phyloP scores from a whole-genome alignment of 192 early-diverging fungal genomes.

The Diversispora epigaea region DNA sequence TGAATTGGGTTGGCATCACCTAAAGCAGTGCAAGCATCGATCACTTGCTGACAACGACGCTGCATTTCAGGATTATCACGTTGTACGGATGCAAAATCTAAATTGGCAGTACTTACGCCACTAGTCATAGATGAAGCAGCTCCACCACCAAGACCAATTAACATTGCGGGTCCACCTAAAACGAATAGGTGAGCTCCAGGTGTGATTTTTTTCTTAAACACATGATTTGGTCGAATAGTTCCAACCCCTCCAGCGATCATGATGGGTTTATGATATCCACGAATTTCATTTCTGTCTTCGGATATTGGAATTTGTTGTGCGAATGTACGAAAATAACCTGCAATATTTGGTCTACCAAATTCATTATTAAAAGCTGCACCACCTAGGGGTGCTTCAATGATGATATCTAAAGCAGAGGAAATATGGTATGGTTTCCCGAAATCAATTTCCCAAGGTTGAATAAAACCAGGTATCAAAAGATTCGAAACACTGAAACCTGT shows the following conservation, averaged over 20 bases:
- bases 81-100: conserved; percentile 99
- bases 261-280: conserved; percentile 99
- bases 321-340: conserved; percentile 98
- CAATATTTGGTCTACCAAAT: conserved; percentile 92
- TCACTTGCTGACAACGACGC: conserved; percentile 94
- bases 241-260: conserved; percentile 99
- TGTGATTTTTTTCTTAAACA: conserved; percentile 82
- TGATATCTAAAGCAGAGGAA: conserved; percentile 91
- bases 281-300: conserved; percentile 61
- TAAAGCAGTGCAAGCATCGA: conserved; percentile 87
- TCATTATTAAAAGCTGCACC: conserved; percentile 99
- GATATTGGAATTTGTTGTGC: conserved; percentile 57
- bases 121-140: conserved; percentile 95
- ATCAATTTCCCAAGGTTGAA: conserved; percentile 91
- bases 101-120: conserved; percentile 80
- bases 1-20: conserved; percentile 85
- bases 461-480: conserved; percentile 84
- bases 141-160: conserved; percentile 98
- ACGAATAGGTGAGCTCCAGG: conserved; percentile 83
- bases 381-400: conserved; percentile 97
- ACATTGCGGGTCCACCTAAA: conserved; percentile 94
- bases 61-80: conserved; percentile 99
- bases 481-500: conserved; percentile 96
- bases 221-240: conserved; percentile 84
- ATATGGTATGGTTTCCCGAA: conserved; percentile 87